Base-by-base conservation (phyloP, 2,329 filamentous ascomycete genomes). In the Hypocreales sp. region DNA sequence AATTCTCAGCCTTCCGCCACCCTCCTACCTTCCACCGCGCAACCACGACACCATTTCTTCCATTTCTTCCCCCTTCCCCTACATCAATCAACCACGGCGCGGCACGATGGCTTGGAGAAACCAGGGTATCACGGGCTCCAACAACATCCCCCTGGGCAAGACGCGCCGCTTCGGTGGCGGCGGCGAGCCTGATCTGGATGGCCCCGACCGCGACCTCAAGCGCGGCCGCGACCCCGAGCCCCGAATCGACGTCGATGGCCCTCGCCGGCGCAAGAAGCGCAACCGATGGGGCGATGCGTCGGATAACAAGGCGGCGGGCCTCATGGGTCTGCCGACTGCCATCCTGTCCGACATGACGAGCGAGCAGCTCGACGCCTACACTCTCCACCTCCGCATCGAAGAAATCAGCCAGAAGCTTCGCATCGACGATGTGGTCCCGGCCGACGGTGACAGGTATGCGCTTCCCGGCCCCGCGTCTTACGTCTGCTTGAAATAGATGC, bases 351-450 rank as follows among this genome's bases (percentile, higher is more conserved):
- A 87, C 58, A 98, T 98, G 84, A 98, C 90, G 30, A 87, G 79
- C 49, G 90, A 98, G 58, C 90, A 98, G 65, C 72, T 95, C 30
- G 90, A 98, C 53, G 90, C 90, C 13, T 98, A 98, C 53, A 90
- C 86, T 14, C 64, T 95, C 40, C 87, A 98, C 58, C 62, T 98
- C 47, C 83, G 90, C 47, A 95, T 98, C 48, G 87, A 98, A 55
- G 90, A 98, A 58, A 98, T 98, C 47, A 95, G 84, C 51, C 87
- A 98, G 61, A 98, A 98, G 69, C 73, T 98, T 41, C 79, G 87
- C 48, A 98, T 98, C 55, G 92, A 95, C 60, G 90, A 98, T 65
- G 90, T 98, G 29, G 90, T 98, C 35, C 90, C 90, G 32, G 83
- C 82, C 42, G 90, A 95, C 58, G 86, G 84, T 42, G 87, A 95